Evolutionary conservation across 345 rosid species (phyloP).

Genomic region (Garcia nutans): DNA sequence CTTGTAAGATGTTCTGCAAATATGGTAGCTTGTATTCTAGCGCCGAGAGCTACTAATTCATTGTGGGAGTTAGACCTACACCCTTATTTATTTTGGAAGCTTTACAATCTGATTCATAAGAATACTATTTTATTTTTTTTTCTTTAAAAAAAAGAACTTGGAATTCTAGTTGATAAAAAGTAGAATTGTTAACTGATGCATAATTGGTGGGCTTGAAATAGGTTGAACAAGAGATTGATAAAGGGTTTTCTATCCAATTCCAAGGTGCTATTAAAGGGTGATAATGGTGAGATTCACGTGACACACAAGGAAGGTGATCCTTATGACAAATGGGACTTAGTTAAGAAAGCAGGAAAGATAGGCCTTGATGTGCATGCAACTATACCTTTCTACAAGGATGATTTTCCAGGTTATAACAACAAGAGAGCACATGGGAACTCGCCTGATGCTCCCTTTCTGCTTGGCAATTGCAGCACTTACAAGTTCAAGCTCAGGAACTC

Average conservation of each 20-base stretch:
- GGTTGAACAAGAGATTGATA: constrained; percentile 38
- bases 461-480: constrained; percentile 34
- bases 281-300: constrained; percentile 36
- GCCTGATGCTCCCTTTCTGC: constrained; percentile 21
- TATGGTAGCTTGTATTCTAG: too few species aligned
- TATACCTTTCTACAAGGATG: constrained; percentile 26
- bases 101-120: too few species aligned
- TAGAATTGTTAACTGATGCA: constrained; percentile 4
- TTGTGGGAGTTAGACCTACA: too few species aligned
- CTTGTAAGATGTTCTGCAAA: too few species aligned
- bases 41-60: too few species aligned
- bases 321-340: constrained; percentile 36
- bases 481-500: constrained; percentile 27
- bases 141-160: neutral
- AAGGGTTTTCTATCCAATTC: constrained; percentile 33
- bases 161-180: neutral
- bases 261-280: constrained; percentile 25
- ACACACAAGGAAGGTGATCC: constrained; percentile 37
- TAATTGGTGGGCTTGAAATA: constrained; percentile 16
- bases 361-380: constrained; percentile 22
- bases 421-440: constrained; percentile 35
- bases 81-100: too few species aligned
- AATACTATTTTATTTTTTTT: too few species aligned
- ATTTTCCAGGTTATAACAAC: constrained; percentile 33
- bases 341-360: constrained; percentile 31